Conservation (phyloP, 2,329 filamentous ascomycete species). For the Botryotinia globosa region DNA sequence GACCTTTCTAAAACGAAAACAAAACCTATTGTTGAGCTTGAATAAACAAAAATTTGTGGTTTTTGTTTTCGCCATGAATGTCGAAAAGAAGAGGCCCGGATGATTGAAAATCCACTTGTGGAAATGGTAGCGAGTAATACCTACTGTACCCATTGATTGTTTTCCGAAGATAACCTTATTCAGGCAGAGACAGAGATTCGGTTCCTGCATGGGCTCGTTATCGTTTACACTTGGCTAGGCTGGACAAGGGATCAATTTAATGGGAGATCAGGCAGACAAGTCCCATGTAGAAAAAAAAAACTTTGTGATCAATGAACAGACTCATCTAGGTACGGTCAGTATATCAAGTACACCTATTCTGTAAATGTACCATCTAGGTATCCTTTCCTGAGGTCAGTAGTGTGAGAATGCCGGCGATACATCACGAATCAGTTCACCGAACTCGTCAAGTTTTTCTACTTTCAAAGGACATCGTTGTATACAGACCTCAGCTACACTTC, state of each 20-base stretch:
- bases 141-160: background rate
- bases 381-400: background rate
- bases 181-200: slow-evolving; percentile 1
- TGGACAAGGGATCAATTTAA: background rate
- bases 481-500: background rate
- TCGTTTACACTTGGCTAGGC: background rate
- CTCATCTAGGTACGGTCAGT: background rate
- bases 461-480: background rate
- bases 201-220: background rate
- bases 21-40: background rate
- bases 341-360: background rate
- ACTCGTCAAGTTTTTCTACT: background rate
- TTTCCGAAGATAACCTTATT: background rate
- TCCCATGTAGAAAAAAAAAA: background rate
- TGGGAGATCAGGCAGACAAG: slow-evolving; percentile 3
- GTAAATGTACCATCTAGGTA: background rate
- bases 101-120: background rate
- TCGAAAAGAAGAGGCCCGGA: background rate
- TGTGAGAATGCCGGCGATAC: background rate
- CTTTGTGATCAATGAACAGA: background rate
- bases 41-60: background rate
- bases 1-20: background rate
- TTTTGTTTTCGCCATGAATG: background rate
- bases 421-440: background rate
- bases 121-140: slow-evolving; percentile 3